Evolutionary conservation across 495 filamentous ascomycete genomes (phyloP), one percentile per base, ranked within the genome.

Genomic region (Aspergillus cavernicola): DNA sequence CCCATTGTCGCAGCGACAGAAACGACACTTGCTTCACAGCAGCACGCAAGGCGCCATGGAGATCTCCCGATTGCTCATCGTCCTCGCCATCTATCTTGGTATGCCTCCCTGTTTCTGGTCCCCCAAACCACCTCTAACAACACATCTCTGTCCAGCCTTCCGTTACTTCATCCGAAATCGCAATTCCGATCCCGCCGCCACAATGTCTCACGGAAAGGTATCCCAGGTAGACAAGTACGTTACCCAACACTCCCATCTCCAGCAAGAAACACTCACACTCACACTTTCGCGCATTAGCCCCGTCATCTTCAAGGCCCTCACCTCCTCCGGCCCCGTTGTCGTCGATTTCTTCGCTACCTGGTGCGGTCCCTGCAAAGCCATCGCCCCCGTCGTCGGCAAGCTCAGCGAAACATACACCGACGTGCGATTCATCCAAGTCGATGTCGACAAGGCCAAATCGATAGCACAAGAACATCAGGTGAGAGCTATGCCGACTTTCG

Each of bases 401-500:
- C 85, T 65, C 68, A 77, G 81, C 55, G 61, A 84, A 35, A 59
- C 67, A 12, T 76, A 75, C 66, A 38, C 76, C 48, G 64, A 72
- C 35, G 80, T 81, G 52, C 71, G 77, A 59, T 95, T 93, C 72
- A 82, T 80, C 80, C 93, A 95, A 78, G 65, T 96, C 66, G 89
- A 95, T 71, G 88, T 95, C 59, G 90, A 96, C 67, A 77, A 85
- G 52, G 72, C 90, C 8, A 76, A 85, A 51, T 81, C 86, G 10
- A 80, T 92, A 10, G 82, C 86, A 23, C 75, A 83, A 60, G 82
- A 92, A 63, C 80, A 90, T 41, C 78, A 81, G 57, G 80, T 96
- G 67, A 82, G 85, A 59, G 89, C 90, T 61, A 95, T 96, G 90
- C 90, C 90, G 37, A 92, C 90, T 3, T 93, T 96, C 69, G 38